A percentile compares a stretch with the other conserved stretches of the same genome.
Evolutionary conservation across 345 rosid species (phyloP).

Genomic region (Pseudoturritis turrita): DNA sequence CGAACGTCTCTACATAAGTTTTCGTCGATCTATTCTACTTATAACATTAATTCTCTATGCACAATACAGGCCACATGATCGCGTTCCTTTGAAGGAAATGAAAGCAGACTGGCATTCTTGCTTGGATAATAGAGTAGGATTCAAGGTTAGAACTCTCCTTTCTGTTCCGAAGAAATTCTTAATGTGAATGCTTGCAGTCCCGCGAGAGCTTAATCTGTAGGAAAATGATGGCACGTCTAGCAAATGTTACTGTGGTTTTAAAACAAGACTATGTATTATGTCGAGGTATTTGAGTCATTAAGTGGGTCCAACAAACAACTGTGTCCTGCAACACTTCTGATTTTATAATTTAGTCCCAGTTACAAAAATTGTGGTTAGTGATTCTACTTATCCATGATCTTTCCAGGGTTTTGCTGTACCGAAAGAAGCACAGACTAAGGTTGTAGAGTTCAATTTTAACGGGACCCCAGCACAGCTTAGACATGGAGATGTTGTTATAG

Average conservation of each 20-base stretch:
- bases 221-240: not conserved
- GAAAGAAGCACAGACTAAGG: conserved; percentile 72
- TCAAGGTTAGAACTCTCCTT: conserved; percentile 52
- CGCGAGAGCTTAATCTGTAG: conserved; percentile 17
- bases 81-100: conserved; percentile 89
- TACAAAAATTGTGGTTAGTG: not conserved
- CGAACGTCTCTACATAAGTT: not conserved
- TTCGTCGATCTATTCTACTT: not conserved
- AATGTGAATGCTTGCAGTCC: not conserved
- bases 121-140: conserved; percentile 83
- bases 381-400: not conserved
- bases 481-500: conserved; percentile 91
- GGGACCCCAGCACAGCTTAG: conserved; percentile 66
- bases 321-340: not conserved
- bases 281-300: not conserved
- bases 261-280: not conserved
- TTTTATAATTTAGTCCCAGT: not conserved
- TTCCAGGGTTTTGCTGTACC: conserved; percentile 77
- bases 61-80: conserved; percentile 75
- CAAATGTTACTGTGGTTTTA: not conserved
- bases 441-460: conserved; percentile 57
- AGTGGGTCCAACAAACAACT: not conserved
- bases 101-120: conserved; percentile 99
- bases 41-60: not conserved
- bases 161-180: not conserved